Evolutionary conservation across 805 yeast genomes (phyloP).

Genomic region (Wickerhamomyces chambardii): DNA sequence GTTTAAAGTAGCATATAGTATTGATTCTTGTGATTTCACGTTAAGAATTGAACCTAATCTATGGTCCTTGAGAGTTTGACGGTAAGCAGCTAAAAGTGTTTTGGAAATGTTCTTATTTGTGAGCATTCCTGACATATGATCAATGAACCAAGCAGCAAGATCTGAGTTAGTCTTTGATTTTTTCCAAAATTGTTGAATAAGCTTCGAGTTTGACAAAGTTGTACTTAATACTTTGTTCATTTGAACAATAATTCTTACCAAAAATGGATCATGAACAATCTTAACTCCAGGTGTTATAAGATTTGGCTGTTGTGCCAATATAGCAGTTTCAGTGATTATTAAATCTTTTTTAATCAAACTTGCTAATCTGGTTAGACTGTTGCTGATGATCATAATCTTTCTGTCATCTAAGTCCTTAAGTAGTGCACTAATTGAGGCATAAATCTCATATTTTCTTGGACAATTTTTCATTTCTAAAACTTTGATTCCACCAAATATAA

Average conservation of each 20-base stretch:
- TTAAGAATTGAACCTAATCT: constrained; percentile 5
- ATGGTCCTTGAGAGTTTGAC: constrained; percentile 16
- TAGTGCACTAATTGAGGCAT: constrained; percentile 13
- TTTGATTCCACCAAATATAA: constrained; percentile 13
- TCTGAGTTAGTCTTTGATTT: constrained; percentile 1
- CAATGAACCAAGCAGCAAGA: constrained; percentile 9
- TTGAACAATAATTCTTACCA: constrained; percentile 14
- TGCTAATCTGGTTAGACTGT: constrained; percentile 3
- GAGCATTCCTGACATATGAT: constrained; percentile 6
- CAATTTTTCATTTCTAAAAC: constrained; percentile 7
- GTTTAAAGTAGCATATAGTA: constrained; percentile 12
- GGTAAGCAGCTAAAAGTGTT: constrained; percentile 13
- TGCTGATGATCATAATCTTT: constrained; percentile 1
- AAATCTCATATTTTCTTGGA: constrained; percentile 15
- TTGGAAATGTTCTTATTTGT: constrained; percentile 10
- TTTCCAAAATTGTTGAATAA: constrained; percentile 4
- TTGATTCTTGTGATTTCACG: constrained; percentile 8
- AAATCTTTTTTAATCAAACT: constrained; percentile 6
- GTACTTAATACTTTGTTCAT: constrained; percentile 10
- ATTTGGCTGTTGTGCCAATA: constrained; percentile 1
- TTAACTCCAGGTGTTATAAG: neutral
- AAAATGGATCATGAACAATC: constrained; percentile 10
- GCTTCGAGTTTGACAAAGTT: constrained; percentile 8
- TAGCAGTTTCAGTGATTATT: constrained; percentile 2
- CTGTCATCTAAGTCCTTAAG: constrained; percentile 13